Evolutionary conservation across 2,329 filamentous ascomycete genomes (phyloP), one percentile per base, ranked within the genome.

Genomic region (Penicillium palitans): DNA sequence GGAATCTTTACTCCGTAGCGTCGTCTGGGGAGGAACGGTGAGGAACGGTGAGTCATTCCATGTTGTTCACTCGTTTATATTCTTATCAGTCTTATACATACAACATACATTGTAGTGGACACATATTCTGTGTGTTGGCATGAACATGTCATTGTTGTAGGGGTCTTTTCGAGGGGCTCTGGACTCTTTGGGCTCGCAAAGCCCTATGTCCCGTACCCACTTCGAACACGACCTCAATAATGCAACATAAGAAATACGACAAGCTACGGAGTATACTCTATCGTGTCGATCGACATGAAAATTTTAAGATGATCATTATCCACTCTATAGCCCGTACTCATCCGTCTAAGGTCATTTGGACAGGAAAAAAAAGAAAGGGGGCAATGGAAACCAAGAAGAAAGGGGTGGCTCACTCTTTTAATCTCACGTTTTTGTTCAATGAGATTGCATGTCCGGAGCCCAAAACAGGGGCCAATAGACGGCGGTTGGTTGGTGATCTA

Each of bases 31-130:
- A 10, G 60, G 49, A 64, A 61, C 42, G 49, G 49, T 46, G 50
- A 10, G 60, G 46, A 64, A 61, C 40, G 49, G 49, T 46, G 41
- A 46, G 35, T 48, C 58, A 62, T 64, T 39, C 35, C n/a, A 27
- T 21, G 35, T 24, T 41, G 19, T 19, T 55, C 44, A 19, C 37
- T 21, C 13, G 13, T 45, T 27, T 12, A 7, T 33, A 40, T 19
- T 29, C 4, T 31, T 41, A 7, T 1, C 9, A 42, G 37, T 13
- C 21, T 45, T 12, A 27, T 45, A 19, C 2, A 17, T n/a, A 19
- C 10, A 31, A 19, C 2, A 17, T n/a, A 19, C 10, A 31, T 31
- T 12, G 10, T 15, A 21, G n/a, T 31, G n/a, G n/a, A 17, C 19
- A 35, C 19, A 2, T 15, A 2, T 15, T 47, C n/a, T 21, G 4